Evolutionary conservation across 345 rosid genomes (phyloP), one percentile per base, ranked within the genome.

Genomic region (Syzygium grande): DNA sequence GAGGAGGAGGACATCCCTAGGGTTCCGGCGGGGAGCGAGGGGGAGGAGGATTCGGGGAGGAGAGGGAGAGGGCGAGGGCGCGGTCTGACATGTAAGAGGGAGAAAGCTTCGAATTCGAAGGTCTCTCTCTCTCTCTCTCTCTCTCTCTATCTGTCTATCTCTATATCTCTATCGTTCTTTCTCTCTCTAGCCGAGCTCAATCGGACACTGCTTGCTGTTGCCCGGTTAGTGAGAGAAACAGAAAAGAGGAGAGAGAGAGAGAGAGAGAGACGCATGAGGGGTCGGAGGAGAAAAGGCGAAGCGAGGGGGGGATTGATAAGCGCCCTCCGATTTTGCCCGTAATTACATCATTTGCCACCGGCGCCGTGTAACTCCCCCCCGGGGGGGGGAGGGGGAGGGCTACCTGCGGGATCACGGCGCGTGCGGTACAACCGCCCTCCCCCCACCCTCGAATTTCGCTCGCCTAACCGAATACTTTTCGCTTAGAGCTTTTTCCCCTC

Each of bases 11-110:
- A 19, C 51, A 84, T 52, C 46, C 46, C 6, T 58, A 79, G 89
- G 93, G 91, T 89, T 92, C 87, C 29, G 65, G 68, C 49, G 77
- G 52, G 25, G 54, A 61, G 52, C 25, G 86, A 84, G 17, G 53
- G 51, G 22, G 85, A 84, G 34, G 73, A 61, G 73, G 73, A 73
- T 73, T 38, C 49, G 83, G 49, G 25, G n/a, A 56, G 61, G 27
- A 15, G 53, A 14, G 53, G 53, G 17, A 1, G 53, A 52, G 6
- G 54, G 54, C 5, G 77, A 63, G 55, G 49, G 34, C 51, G 63
- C 51, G 34, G 38, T 80, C 79, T 77, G 88, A 77, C 85, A 87
- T 77, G 87, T 86, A 52, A 89, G 79, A 15, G 84, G 46, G 46
- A 51, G 63, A 43, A 46, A 5, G 41, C 43, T 19, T 52, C 87